Base-by-base conservation (phyloP, 805 yeast species). In the Candida awuae region DNA sequence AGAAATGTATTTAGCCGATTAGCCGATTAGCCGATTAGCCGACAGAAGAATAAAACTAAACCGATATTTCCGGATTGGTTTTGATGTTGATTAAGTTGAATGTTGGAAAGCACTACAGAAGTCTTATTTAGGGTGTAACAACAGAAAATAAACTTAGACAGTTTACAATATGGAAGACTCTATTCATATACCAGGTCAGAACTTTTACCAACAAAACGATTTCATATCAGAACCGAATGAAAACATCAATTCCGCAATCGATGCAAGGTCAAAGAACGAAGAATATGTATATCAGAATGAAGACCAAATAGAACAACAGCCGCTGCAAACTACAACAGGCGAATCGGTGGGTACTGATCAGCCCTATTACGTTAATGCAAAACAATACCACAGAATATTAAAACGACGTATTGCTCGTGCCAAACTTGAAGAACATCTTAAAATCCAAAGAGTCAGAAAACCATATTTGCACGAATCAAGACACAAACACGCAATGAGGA, bases 401-500 rank as follows among this genome's bases (percentile, higher is more conserved):
- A 92, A 92, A 59, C 72, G 99, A 54, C 74, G 99, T 51, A 73
- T 87, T 31, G 97, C 98, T 0, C 70, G 98, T 38, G 97, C 97
- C 6, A 83, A 80, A 58, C 70, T 92, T 29, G 97, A 92, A 55
- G 97, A 92, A 55, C 75, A 78, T 32, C 70, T 90, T 46, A 82
- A 85, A 54, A 84, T 84, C 4, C 88, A 92, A 14, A 73, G 95
- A 46, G 94, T 94, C 14, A 75, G 97, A 52, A 81, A 82, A 56
- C 97, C 97, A 10, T 90, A 94, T 60, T 61, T 92, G 35, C 99
- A 92, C 57, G 98, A 92, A 61, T 85, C 96, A 15, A 73, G 99
- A 52, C 99, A 92, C 59, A 90, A 92, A 58, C 99, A 92, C 59
- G 99, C 99, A 3, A 92, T 92, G 98, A 74, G 97, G 56, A 75